Evolutionary conservation across 345 rosid species (phyloP).

Genomic region (sweet orange (Citrus sinensis)): DNA sequence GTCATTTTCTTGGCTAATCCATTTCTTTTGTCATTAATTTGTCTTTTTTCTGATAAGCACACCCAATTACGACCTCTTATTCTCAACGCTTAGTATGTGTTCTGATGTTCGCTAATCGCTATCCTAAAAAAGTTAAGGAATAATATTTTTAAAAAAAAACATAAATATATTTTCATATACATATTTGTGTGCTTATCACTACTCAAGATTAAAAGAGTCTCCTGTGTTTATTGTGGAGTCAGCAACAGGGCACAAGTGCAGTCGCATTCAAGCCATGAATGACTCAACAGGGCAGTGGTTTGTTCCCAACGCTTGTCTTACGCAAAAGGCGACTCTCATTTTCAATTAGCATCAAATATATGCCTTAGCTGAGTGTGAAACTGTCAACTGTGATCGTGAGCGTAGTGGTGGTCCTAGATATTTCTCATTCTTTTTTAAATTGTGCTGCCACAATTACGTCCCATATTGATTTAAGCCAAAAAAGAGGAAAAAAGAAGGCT

Average conservation of each 20-base stretch:
- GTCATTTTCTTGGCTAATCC: neutral
- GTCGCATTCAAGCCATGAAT: neutral
- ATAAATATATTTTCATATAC: no score
- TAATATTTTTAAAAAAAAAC: no score
- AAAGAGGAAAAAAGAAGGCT: neutral
- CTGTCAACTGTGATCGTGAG: neutral
- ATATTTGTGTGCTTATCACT: no score
- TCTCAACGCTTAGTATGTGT: no score
- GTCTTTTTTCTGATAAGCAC: no score
- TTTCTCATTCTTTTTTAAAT: neutral
- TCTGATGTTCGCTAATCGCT: no score
- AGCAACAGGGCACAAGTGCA: neutral
- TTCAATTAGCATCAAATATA: neutral
- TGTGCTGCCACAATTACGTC: neutral
- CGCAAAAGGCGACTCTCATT: neutral
- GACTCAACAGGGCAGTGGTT: neutral
- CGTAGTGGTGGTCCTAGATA: neutral
- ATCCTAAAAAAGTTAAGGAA: no score
- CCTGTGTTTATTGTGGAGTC: no score
- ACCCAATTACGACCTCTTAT: no score
- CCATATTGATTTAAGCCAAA: neutral
- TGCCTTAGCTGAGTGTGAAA: neutral
- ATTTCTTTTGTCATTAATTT: neutral
- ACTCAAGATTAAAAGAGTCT: no score
- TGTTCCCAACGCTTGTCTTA: neutral